Percentiles rank a stretch among this genome's conserved stretches.
phyloP scores from a whole-genome alignment of 495 filamentous ascomycete species.

The Pyrenopolyporus hunteri region DNA sequence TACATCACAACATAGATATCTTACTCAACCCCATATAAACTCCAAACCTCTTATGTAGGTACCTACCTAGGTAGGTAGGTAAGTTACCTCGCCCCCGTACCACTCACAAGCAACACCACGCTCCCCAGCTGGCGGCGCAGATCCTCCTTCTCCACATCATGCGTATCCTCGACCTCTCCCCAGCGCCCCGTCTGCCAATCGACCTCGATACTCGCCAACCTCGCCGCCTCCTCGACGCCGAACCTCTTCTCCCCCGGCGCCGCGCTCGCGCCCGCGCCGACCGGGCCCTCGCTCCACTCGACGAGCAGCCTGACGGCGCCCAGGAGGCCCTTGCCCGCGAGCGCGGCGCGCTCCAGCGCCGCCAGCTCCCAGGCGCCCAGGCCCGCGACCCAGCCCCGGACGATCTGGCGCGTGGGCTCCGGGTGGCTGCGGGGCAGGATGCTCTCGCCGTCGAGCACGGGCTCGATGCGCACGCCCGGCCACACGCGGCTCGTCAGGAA shows the following conservation, averaged over 20 bases:
- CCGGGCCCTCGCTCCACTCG: conserved; percentile 85
- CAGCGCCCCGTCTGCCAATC: conserved; percentile 88
- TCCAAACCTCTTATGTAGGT: too few relatives aligned
- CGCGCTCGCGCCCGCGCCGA: conserved; percentile 34
- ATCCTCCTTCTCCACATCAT: conserved; percentile 96
- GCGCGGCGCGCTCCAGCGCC: conserved; percentile 78
- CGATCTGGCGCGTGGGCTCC: conserved; percentile 71
- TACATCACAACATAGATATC: too few relatives aligned
- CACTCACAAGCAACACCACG: conserved; percentile 77
- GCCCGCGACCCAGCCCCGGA: conserved; percentile 77
- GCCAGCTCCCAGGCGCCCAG: conserved; percentile 80
- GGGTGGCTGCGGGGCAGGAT: conserved; percentile 76
- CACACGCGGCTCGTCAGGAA: conserved; percentile 78
- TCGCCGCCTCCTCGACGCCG: conserved; percentile 74
- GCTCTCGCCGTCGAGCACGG: conserved; percentile 72
- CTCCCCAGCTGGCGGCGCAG: conserved; percentile 86
- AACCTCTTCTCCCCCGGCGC: conserved; percentile 45
- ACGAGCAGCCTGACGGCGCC: conserved; percentile 76
- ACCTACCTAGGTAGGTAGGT: too few relatives aligned
- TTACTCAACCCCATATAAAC: too few relatives aligned
- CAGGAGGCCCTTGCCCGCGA: conserved; percentile 86
- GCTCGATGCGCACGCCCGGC: conserved; percentile 79
- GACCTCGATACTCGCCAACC: conserved; percentile 82
- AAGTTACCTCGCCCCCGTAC: conserved; percentile 46
- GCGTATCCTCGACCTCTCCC: conserved; percentile 98